Conservation (phyloP, 2,329 filamentous ascomycete genomes). For the Phaeosphaeriaceae sp. region DNA sequence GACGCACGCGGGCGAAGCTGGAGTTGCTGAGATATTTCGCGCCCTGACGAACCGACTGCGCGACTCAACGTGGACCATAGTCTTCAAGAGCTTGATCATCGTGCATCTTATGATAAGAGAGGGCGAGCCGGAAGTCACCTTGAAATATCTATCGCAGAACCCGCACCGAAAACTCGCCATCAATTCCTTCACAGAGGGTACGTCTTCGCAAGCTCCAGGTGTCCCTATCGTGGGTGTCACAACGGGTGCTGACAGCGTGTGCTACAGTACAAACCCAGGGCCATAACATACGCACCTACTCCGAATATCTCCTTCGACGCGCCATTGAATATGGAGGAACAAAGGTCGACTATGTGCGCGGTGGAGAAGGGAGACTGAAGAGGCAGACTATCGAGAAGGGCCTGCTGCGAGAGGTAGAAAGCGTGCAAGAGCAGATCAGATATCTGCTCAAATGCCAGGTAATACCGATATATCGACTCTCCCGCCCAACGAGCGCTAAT, state of each 20-base stretch:
- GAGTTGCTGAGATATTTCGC: conserved; percentile 94
- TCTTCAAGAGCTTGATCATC: conserved; percentile 96
- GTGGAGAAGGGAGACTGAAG: conserved; percentile 83
- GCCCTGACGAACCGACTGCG: conserved; percentile 86
- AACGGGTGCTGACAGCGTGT: conserved; percentile 47
- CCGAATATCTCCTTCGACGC: conserved; percentile 83
- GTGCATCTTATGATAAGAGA: conserved; percentile 98
- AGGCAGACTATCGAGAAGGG: conserved; percentile 90
- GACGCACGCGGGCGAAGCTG: conserved; percentile 92
- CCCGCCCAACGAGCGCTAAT: conserved; percentile 1
- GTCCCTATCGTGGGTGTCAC: not conserved
- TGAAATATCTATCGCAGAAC: conserved; percentile 83
- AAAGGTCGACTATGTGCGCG: conserved; percentile 87
- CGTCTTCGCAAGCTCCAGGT: conserved; percentile 39
- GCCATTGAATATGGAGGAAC: conserved; percentile 84
- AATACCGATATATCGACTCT: conserved; percentile 41
- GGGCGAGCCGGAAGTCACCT: conserved; percentile 85
- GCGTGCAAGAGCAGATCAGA: conserved; percentile 85
- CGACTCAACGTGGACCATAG: conserved; percentile 99
- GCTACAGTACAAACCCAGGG: conserved; percentile 91
- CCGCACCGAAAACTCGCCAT: conserved; percentile 81
- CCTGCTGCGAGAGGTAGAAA: conserved; percentile 87
- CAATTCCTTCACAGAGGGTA: conserved; percentile 91
- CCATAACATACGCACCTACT: conserved; percentile 91
- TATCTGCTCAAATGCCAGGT: conserved; percentile 90